Evolutionary conservation across 345 rosid species (phyloP).

Genomic region (Eucalyptus curtisii): DNA sequence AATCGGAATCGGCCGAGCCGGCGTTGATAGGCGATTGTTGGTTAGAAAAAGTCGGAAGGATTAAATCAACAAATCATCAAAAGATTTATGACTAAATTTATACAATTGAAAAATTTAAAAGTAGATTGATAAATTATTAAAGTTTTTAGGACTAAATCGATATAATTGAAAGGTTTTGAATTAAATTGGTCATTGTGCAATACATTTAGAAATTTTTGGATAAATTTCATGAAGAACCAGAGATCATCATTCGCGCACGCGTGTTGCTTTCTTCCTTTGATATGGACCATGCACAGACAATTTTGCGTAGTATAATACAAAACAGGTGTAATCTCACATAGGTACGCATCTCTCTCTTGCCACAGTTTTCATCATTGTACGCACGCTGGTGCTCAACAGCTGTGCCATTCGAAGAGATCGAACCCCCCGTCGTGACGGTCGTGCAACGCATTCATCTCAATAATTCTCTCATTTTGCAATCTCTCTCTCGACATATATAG

Average conservation of each 20-base stretch:
- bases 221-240: not conserved
- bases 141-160: fast-evolving
- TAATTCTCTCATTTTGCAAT: not conserved
- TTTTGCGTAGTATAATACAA: not conserved
- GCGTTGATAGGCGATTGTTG: fast-evolving
- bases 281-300: not conserved
- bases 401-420: not conserved
- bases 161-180: too few relatives aligned
- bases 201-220: fast-evolving
- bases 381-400: not conserved
- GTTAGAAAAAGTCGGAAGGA: fast-evolving
- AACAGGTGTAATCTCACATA: not conserved
- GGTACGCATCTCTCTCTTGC: not conserved
- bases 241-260: not conserved
- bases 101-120: too few relatives aligned
- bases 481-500: not conserved
- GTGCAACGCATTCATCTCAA: not conserved
- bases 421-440: not conserved
- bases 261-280: not conserved
- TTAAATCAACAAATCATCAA: too few relatives aligned
- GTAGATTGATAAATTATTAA: too few relatives aligned
- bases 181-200: too few relatives aligned
- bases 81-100: too few relatives aligned
- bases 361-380: not conserved
- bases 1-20: too few relatives aligned